Evolutionary conservation across 192 early-diverging fungal species (phyloP), one percentile per base, ranked within the genome.

Genomic region (Coemansia sp.): DNA sequence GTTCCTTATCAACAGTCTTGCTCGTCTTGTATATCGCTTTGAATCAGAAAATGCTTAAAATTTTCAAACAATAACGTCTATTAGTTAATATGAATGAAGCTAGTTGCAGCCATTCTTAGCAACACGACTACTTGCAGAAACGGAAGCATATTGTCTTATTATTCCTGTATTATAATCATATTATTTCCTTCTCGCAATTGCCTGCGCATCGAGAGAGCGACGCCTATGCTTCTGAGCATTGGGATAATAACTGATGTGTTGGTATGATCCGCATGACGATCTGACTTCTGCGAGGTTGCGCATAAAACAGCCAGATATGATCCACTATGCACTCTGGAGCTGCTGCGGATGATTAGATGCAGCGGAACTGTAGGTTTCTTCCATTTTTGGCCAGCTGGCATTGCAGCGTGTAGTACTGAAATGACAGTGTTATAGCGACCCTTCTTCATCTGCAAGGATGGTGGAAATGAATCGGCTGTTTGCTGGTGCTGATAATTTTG

Each of bases 341-440:
- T 19, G 34, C 27, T 38, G 15, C 8, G 10, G 3, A 22, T 20
- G 10, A 25, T 23, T 25, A 23, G 45, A 22, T n/a, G n/a, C n/a
- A 4, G 4, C 4, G 22, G 22, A 25, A 48, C 22, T 0, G 22
- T 48, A 9, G 45, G 45, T 7, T 33, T 54, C 38, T 6, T 17
- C 52, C 34, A 1, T 48, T 50, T 29, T 38, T 40, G 10, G 58
- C 59, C 59, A 70, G 23, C 33, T 68, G 56, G 4, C 68, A 57
- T 55, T 78, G 75, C 25, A 78, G 65, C 69, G 71, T 69, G 4
- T 72, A 22, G 3, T 59, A 69, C 31, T 7, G 75, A 69, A 11
- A 71, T 72, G 1, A 78, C 69, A 1, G 75, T 78, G 0, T 56
- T 58, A 25, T 65, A 78, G 15, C 75, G 75, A 20, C 48, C 61